Evolutionary conservation across 805 yeast species (phyloP).

Genomic region (Wickerhamiella nectarea): DNA sequence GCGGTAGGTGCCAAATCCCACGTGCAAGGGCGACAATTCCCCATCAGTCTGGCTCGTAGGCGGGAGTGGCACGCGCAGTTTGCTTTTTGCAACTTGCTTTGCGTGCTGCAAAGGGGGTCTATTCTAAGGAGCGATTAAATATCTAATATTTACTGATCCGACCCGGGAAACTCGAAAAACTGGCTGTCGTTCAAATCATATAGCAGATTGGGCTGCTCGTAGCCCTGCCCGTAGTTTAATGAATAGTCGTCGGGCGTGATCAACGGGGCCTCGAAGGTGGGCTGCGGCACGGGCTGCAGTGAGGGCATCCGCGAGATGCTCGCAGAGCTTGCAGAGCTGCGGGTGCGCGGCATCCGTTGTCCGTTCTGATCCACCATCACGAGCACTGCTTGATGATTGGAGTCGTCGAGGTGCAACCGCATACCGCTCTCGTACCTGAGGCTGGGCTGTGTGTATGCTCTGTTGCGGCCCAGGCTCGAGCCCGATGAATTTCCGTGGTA

Average conservation of each 20-base stretch:
- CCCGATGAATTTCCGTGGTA: constrained; percentile 1
- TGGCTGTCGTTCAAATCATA: constrained; percentile 3
- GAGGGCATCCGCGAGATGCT: background rate
- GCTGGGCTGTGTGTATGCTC: constrained; percentile 9
- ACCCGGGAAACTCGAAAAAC: constrained; percentile 6
- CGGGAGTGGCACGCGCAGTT: no score
- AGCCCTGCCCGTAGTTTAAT: background rate
- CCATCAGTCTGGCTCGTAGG: no score
- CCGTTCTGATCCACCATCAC: constrained; percentile 6
- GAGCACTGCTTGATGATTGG: constrained; percentile 8
- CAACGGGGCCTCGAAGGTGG: background rate
- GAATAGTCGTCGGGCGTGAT: background rate
- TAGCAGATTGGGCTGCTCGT: background rate
- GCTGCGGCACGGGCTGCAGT: background rate
- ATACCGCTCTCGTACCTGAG: constrained; percentile 5
- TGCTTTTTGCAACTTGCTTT: no score
- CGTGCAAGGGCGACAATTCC: no score
- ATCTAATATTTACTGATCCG: constrained; percentile 1
- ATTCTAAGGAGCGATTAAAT: no score
- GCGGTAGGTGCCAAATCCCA: no score
- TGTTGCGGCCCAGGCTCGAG: constrained; percentile 7
- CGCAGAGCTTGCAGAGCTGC: background rate
- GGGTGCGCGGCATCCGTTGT: background rate
- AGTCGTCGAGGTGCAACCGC: constrained; percentile 10
- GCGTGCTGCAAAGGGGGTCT: no score